A percentile compares a stretch with the other conserved stretches of the same genome.
phyloP scores from a whole-genome alignment of 345 rosid species.

The Lumnitzera racemosa region DNA sequence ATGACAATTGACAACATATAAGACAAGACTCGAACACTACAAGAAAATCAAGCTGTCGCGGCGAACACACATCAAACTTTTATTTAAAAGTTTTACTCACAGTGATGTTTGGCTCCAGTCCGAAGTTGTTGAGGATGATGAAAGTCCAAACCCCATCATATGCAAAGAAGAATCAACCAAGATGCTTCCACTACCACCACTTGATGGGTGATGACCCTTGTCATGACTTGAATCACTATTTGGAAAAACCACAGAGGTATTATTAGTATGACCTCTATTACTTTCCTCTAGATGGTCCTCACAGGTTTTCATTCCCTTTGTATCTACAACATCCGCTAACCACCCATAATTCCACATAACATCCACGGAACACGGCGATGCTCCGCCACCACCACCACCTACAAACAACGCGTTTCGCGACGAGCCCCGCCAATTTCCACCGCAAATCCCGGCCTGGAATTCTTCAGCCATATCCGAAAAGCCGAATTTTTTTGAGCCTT shows the following conservation, averaged over 20 bases:
- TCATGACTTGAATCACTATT: not conserved
- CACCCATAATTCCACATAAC: constrained; percentile 22
- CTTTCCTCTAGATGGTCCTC: constrained; percentile 6
- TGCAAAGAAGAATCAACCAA: constrained; percentile 43
- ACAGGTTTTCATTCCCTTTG: constrained; percentile 22
- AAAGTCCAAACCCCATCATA: constrained; percentile 30
- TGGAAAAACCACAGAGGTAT: constrained; percentile 17
- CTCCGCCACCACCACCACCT: constrained; percentile 9
- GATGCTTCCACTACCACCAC: constrained; percentile 20
- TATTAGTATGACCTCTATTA: constrained; percentile 3
- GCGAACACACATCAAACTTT: not conserved
- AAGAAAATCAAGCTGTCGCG: not conserved
- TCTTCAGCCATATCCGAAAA: constrained; percentile 59
- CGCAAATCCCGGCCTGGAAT: constrained; percentile 46
- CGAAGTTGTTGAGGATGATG: constrained; percentile 18
- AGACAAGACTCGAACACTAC: not conserved
- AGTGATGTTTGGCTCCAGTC: constrained; percentile 41
- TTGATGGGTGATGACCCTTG: constrained; percentile 15
- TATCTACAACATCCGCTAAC: constrained; percentile 23
- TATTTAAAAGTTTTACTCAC: constrained; percentile 30
- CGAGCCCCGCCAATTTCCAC: constrained; percentile 60
- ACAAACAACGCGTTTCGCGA: constrained; percentile 23
- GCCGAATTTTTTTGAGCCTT: not conserved
- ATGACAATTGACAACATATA: not conserved
- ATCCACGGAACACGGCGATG: constrained; percentile 32